These are phyloP conservation scores for Nemophila menziesii DNA, from an alignment of 257 asterid genomes.

Conservation along the genomic window DNA sequence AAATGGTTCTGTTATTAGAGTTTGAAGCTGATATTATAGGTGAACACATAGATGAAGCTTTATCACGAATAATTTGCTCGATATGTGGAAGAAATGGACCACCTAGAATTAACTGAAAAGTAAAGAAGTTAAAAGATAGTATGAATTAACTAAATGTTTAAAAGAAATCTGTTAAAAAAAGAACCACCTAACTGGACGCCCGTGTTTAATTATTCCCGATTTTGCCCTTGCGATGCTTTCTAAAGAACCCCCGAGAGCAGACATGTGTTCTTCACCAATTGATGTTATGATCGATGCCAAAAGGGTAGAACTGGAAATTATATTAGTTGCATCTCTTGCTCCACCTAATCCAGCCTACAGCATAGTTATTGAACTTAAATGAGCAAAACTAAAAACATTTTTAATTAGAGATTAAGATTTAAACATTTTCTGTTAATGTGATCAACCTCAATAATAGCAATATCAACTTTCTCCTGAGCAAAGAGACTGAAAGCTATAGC, in stretches of 20 bases:
- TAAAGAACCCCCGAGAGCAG: slow-evolving; percentile 92
- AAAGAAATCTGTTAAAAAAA: slow-evolving; percentile 16
- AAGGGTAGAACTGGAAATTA: slow-evolving; percentile 50
- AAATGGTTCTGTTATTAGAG: slow-evolving; percentile 56
- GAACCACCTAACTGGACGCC: slow-evolving; percentile 95
- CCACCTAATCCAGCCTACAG: slow-evolving; percentile 80
- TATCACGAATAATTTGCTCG: slow-evolving; percentile 66
- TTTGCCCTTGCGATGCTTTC: slow-evolving; percentile 86
- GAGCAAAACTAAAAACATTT: not conserved
- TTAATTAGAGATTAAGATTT: not conserved
- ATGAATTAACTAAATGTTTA: slow-evolving; percentile 1
- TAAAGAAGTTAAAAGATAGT: slow-evolving; percentile 9
- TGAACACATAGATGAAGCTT: slow-evolving; percentile 53
- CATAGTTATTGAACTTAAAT: too few species aligned
- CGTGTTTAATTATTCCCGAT: slow-evolving; percentile 83
- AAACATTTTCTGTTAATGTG: slow-evolving; percentile 1
- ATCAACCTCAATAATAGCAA: slow-evolving; percentile 82
- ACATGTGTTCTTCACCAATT: slow-evolving; percentile 85
- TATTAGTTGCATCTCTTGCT: slow-evolving; percentile 94
- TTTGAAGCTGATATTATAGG: slow-evolving; percentile 77
- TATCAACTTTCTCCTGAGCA: slow-evolving; percentile 68
- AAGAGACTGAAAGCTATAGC: slow-evolving; percentile 83
- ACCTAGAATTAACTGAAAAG: slow-evolving; percentile 72
- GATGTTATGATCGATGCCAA: slow-evolving; percentile 74
- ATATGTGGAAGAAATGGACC: slow-evolving; percentile 86